Base-by-base conservation (phyloP, 495 filamentous ascomycete genomes). In the Hapsidospora chrysogenum region DNA sequence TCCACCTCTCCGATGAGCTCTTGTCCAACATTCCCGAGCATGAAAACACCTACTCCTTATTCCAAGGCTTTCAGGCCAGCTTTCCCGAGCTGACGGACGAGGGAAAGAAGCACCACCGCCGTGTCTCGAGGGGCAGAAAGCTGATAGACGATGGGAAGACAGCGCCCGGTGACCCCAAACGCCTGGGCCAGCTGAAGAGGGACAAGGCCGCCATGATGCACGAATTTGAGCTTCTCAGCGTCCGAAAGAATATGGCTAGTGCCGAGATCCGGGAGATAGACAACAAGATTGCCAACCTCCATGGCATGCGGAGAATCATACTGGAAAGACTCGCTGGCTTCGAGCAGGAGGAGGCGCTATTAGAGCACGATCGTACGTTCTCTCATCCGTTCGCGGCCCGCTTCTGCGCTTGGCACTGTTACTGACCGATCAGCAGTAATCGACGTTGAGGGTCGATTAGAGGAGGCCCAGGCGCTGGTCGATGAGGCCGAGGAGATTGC, bases 231-330 rank as follows among this genome's bases (percentile, higher is more conserved):
- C 83, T 92, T 76, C 78, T 95, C 59, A 64, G 76, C 9, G 69
- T 99, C 27, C 72, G 92, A 36, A 99, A 96, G 53, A 94, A 93
- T 42, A 93, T 99, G 89, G 85, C 85, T 49, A 87, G 84, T 46
- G 73, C 81, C 38, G 89, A 99, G 53, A 96, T 99, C 31, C 74
- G 74, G 28, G 89, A 99, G 50, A 92, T 99, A 33, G 89, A 99
- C 51, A 85, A 77, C 56, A 99, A 96, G 56, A 84, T 99, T 26
- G 69, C 85, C 21, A 99, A 96, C 52, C 61, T 96, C 35, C 78
- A 85, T 44, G 81, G 72, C 36, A 96, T 94, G 83, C 79, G 89
- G 44, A 78, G 78, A 55, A 93, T 96, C 38, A 78, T 96, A 15
- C 52, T 99, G 25, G 87, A 94, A 36, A 70, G 92, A 44, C 56